Percentiles rank a stretch among this genome's conserved stretches.
These are phyloP conservation scores for Botrytis pseudocinerea DNA, from an alignment of 2,329 filamentous ascomycete genomes.

Conservation along the genomic window DNA sequence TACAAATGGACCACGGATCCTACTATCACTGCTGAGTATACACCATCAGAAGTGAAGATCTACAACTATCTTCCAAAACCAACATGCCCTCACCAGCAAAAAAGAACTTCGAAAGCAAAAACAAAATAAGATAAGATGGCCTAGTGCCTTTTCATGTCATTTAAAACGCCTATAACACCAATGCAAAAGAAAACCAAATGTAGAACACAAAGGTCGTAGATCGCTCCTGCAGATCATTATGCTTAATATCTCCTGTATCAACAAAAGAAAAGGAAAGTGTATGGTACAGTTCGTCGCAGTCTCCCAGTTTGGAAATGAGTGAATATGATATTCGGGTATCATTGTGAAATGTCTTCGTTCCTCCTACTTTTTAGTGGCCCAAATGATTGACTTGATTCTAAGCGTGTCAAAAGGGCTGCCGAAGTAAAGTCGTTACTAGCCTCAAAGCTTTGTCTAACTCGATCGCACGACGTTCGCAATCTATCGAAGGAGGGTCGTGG, in stretches of 20 bases:
- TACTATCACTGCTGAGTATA: slow-evolving; percentile 17
- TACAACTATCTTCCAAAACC: slow-evolving; percentile 23
- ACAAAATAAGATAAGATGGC: slow-evolving; percentile 18
- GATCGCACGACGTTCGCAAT: slow-evolving; percentile 83
- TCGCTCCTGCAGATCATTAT: slow-evolving; percentile 54
- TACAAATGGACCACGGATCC: slow-evolving; percentile 32
- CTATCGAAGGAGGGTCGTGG: slow-evolving; percentile 85
- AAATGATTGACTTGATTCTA: slow-evolving; percentile 67
- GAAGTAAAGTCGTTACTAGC: slow-evolving; percentile 88
- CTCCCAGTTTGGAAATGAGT: slow-evolving; percentile 15
- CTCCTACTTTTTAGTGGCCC: slow-evolving; percentile 35
- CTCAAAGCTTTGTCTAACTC: slow-evolving; percentile 80
- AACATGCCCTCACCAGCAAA: slow-evolving; percentile 13
- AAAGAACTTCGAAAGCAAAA: not conserved
- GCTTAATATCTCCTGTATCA: slow-evolving; percentile 42
- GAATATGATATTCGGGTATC: slow-evolving; percentile 29
- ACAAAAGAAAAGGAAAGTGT: slow-evolving; percentile 42
- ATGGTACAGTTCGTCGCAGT: slow-evolving; percentile 36
- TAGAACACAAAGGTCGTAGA: slow-evolving; percentile 44
- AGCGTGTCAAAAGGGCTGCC: slow-evolving; percentile 77
- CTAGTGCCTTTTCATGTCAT: slow-evolving; percentile 24
- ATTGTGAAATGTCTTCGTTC: slow-evolving; percentile 20
- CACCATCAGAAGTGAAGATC: slow-evolving; percentile 26
- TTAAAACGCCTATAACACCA: slow-evolving; percentile 36
- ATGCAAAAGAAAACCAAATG: slow-evolving; percentile 35